phyloP scores from a whole-genome alignment of 192 early-diverging fungal genomes.

The Rhizoclosmatium globosum region DNA sequence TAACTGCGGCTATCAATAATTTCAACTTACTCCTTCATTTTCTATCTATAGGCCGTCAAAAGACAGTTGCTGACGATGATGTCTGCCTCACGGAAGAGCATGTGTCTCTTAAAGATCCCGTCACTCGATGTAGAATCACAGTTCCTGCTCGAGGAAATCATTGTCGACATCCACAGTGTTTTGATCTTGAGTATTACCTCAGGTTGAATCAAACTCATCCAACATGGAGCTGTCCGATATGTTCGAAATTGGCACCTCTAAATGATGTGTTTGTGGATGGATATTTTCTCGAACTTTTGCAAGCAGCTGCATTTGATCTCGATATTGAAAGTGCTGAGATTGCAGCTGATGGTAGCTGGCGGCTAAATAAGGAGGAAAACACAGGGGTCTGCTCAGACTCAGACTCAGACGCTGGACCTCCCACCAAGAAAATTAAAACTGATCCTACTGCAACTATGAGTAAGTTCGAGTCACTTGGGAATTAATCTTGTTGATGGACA shows the following conservation, averaged over 20 bases:
- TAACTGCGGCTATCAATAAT: not conserved
- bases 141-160: slow-evolving; percentile 8
- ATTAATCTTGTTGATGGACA: not conserved
- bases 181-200: slow-evolving; percentile 38
- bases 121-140: slow-evolving; percentile 17
- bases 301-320: slow-evolving; percentile 1
- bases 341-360: slow-evolving; percentile 21
- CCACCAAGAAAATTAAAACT: not conserved
- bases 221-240: slow-evolving; percentile 37
- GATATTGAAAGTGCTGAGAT: slow-evolving; percentile 34
- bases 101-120: slow-evolving; percentile 34
- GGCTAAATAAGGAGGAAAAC: slow-evolving; percentile 14
- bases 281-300: slow-evolving; percentile 29
- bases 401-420: not conserved
- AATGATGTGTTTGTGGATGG: slow-evolving; percentile 40
- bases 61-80: slow-evolving; percentile 21
- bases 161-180: slow-evolving; percentile 37
- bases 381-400: slow-evolving; percentile 13
- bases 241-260: slow-evolving; percentile 28
- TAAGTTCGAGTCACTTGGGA: not conserved
- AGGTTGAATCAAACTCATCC: slow-evolving; percentile 33
- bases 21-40: not conserved
- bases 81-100: slow-evolving; percentile 20
- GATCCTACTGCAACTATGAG: not conserved
- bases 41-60: slow-evolving; percentile 5